Evolutionary conservation across 2,329 filamentous ascomycete genomes (phyloP).

Genomic region (Aspergillus latus): DNA sequence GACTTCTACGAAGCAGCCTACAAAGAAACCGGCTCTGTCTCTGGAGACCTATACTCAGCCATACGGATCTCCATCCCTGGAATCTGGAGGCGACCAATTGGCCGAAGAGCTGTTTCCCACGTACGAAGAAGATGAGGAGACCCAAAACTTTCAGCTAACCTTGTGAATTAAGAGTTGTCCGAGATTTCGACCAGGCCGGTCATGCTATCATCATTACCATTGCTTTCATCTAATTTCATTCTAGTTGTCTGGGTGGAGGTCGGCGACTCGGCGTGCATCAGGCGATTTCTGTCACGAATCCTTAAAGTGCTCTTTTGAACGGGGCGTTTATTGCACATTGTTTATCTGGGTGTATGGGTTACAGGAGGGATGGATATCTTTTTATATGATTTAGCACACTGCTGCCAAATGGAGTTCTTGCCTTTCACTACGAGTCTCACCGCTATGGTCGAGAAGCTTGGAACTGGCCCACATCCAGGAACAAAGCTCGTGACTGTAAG

Average conservation of each 20-base stretch:
- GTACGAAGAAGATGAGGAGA: conserved; percentile 42
- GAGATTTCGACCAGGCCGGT: conserved; percentile 1
- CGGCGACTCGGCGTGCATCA: conserved; percentile 2
- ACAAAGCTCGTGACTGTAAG: neutral
- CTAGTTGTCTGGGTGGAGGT: conserved; percentile 3
- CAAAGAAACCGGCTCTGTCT: conserved; percentile 34
- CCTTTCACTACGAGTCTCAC: neutral
- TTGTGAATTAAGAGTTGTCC: conserved; percentile 24
- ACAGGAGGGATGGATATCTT: conserved; percentile 7
- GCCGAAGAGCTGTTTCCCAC: conserved; percentile 31
- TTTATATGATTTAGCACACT: conserved; percentile 6
- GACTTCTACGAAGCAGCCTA: conserved; percentile 24
- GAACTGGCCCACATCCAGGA: neutral
- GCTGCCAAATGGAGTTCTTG: conserved; percentile 5
- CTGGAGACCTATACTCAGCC: conserved; percentile 45
- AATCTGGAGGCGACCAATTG: conserved; percentile 47
- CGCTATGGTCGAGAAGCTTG: neutral
- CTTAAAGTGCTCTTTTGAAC: conserved; percentile 6
- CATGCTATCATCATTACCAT: neutral
- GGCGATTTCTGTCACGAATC: conserved; percentile 1
- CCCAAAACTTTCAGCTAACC: conserved; percentile 42
- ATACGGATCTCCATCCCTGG: conserved; percentile 43
- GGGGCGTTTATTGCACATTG: conserved; percentile 13
- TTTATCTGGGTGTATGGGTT: conserved; percentile 5
- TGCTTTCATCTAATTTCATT: neutral